Evolutionary conservation across 2,329 filamentous ascomycete genomes (phyloP).

Genomic region (Alternaria ventricosa): DNA sequence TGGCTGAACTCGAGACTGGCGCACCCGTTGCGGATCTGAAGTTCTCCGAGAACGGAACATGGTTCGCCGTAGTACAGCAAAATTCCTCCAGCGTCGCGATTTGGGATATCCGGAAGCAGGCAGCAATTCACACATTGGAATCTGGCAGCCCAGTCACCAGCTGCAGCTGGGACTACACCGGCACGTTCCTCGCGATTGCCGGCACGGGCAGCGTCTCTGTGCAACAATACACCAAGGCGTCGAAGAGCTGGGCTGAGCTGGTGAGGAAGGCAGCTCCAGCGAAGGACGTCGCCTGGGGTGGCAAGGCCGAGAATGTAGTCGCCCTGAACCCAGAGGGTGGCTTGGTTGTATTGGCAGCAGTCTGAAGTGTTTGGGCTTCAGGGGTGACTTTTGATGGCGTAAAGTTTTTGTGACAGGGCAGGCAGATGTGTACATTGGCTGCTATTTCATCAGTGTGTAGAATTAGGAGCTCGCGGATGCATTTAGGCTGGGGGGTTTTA

Average conservation of each 20-base stretch:
- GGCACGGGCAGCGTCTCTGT: conserved; percentile 83
- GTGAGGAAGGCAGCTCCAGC: conserved; percentile 77
- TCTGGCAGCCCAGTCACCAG: conserved; percentile 78
- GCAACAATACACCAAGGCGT: conserved; percentile 85
- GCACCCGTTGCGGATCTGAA: conserved; percentile 76
- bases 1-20: conserved; percentile 71
- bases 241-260: conserved; percentile 89
- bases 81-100: conserved; percentile 80
- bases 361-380: background rate
- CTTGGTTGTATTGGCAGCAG: conserved; percentile 69
- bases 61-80: conserved; percentile 84
- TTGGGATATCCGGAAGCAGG: conserved; percentile 89
- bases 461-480: background rate
- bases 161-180: conserved; percentile 91
- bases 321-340: conserved; percentile 77
- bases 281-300: conserved; percentile 78
- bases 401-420: background rate
- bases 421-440: background rate
- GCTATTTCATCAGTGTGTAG: background rate
- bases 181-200: conserved; percentile 85
- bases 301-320: conserved; percentile 74
- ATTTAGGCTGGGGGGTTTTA: conserved; percentile 6
- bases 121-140: conserved; percentile 83
- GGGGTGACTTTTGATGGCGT: background rate
- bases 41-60: conserved; percentile 97